Conservation (phyloP, 805 yeast genomes). For the Suhomyces vadensis region DNA sequence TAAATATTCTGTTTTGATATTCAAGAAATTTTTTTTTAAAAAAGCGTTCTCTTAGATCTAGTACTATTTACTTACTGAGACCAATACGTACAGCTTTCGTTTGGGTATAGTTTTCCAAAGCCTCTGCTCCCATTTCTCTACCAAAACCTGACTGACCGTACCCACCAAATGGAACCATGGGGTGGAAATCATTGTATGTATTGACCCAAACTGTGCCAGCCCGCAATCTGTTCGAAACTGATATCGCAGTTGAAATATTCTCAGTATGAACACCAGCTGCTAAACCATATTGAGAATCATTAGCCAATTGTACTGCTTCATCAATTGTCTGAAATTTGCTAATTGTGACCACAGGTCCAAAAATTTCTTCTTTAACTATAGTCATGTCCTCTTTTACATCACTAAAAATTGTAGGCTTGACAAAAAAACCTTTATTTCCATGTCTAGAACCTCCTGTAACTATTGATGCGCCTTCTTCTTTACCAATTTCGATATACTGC, state of each 20-base stretch:
- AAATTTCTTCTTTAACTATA: conserved; percentile 86
- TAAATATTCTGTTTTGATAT: no score
- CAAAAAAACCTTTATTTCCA: conserved; percentile 68
- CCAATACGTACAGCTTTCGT: conserved; percentile 89
- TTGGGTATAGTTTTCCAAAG: conserved; percentile 82
- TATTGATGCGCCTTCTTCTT: conserved; percentile 79
- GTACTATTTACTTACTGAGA: no score
- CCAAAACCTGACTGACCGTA: conserved; percentile 90
- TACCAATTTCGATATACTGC: conserved; percentile 73
- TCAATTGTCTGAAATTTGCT: conserved; percentile 80
- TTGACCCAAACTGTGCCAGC: conserved; percentile 94
- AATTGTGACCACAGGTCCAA: conserved; percentile 90
- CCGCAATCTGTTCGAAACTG: conserved; percentile 69
- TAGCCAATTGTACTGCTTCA: conserved; percentile 76
- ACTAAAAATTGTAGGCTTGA: conserved; percentile 83
- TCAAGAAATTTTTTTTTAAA: no score
- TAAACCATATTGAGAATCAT: conserved; percentile 80
- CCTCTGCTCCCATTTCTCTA: conserved; percentile 89
- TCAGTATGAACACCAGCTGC: conserved; percentile 89
- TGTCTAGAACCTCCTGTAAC: conserved; percentile 80
- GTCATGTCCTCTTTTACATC: conserved; percentile 73
- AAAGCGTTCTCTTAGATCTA: no score
- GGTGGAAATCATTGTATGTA: conserved; percentile 86
- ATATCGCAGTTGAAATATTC: conserved; percentile 71
- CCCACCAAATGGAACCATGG: conserved; percentile 90